phyloP scores from a whole-genome alignment of 2,329 filamentous ascomycete genomes.

The Fusarium acutatum region DNA sequence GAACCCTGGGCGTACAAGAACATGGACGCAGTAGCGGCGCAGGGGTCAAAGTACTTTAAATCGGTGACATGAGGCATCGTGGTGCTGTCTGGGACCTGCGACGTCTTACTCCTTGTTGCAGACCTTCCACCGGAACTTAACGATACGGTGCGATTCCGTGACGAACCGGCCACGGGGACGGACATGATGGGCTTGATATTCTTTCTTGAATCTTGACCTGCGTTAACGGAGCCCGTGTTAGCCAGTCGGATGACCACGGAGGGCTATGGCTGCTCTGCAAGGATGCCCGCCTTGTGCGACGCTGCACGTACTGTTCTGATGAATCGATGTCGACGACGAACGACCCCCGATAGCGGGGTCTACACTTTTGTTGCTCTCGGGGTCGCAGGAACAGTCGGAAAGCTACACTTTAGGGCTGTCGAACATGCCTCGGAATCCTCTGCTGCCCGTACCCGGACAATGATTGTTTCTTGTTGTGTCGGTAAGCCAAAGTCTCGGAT shows the following conservation, averaged over 20 bases:
- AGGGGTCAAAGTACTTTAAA: slow-evolving; percentile 78
- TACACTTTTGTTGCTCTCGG: slow-evolving; percentile 36
- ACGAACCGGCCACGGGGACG: slow-evolving; percentile 57
- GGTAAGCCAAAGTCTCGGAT: slow-evolving; percentile 31
- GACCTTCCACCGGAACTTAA: slow-evolving; percentile 66
- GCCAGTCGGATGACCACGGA: slow-evolving; percentile 36
- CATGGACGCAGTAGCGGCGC: slow-evolving; percentile 88
- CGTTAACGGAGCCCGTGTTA: slow-evolving; percentile 27
- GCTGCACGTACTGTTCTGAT: slow-evolving; percentile 53
- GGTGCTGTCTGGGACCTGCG: slow-evolving; percentile 59
- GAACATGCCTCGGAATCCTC: slow-evolving; percentile 50
- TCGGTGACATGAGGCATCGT: slow-evolving; percentile 60
- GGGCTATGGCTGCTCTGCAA: slow-evolving; percentile 35
- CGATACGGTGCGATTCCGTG: slow-evolving; percentile 67
- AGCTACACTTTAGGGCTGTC: slow-evolving; percentile 47
- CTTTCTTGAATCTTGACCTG: slow-evolving; percentile 39
- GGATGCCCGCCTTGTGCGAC: slow-evolving; percentile 46
- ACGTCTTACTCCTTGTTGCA: slow-evolving; percentile 56
- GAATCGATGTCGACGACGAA: slow-evolving; percentile 40
- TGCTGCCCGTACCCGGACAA: slow-evolving; percentile 46
- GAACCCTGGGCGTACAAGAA: slow-evolving; percentile 88
- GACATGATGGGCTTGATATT: slow-evolving; percentile 64
- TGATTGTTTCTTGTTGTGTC: slow-evolving; percentile 26
- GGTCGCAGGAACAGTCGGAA: slow-evolving; percentile 42
- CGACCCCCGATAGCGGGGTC: slow-evolving; percentile 41